Conservation (phyloP, 2,329 filamentous ascomycete species). For the Claviceps capensis region DNA sequence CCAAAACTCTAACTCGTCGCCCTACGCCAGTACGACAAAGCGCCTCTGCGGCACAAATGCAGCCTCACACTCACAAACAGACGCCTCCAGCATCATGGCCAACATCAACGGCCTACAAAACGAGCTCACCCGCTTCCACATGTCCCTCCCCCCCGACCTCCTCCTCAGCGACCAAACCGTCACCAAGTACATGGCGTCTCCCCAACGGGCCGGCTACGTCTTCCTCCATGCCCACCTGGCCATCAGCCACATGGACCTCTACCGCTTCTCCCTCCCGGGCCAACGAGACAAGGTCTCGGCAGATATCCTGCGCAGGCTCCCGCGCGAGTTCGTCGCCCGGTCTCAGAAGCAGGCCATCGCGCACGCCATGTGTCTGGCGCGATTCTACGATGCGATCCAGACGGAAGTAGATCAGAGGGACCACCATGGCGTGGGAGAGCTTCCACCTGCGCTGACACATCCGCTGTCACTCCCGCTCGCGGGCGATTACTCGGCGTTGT, state of each 20-base stretch:
- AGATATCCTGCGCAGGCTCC: constrained; percentile 21
- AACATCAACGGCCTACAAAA: constrained; percentile 23
- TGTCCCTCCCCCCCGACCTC: constrained; percentile 20
- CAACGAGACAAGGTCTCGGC: constrained; percentile 18
- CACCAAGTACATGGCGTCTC: constrained; percentile 15
- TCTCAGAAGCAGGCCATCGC: constrained; percentile 26
- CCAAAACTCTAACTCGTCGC: not conserved
- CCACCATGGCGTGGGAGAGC: constrained; percentile 10
- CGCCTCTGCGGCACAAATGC: constrained; percentile 12
- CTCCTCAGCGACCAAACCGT: constrained; percentile 22
- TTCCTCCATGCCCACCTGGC: constrained; percentile 24
- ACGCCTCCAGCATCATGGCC: constrained; percentile 24
- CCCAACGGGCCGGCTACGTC: constrained; percentile 21
- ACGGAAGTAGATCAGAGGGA: constrained; percentile 15
- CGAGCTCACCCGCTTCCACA: constrained; percentile 22
- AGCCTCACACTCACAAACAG: constrained; percentile 12
- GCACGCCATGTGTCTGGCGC: constrained; percentile 22
- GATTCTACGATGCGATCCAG: constrained; percentile 22
- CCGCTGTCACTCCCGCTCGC: constrained; percentile 7
- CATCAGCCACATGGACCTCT: constrained; percentile 24
- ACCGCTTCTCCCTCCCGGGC: constrained; percentile 24
- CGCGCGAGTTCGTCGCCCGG: constrained; percentile 20
- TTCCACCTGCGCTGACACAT: constrained; percentile 3
- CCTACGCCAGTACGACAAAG: constrained; percentile 12
- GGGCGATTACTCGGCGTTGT: constrained; percentile 19